Evolutionary conservation across 169 alveolate species (phyloP), one percentile per base, ranked within the genome.

Genomic region (Plasmodium fragile): DNA sequence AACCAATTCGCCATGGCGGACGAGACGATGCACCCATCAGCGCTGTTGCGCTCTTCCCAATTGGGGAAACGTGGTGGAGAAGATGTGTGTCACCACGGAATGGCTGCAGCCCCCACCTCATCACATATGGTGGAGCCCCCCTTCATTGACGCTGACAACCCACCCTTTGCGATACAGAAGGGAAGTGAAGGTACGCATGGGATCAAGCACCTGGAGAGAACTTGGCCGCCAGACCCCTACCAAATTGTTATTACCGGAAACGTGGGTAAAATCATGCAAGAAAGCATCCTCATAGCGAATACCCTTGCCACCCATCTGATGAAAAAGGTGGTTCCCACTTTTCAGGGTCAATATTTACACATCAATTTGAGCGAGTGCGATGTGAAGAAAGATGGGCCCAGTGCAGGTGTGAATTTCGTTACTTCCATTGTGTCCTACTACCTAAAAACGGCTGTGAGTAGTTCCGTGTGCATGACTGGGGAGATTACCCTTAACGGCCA

Each of bases 291-390:
- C 65, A 98, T 98, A 41, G 99, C 99, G 10, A 95, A 97, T 81
- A 98, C 99, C 8, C 98, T 95, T 79, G 95, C 98, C 22, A 96
- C 95, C 77, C 96, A 94, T 22, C 97, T 98, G 92, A 59, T 97
- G 16, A 89, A 93, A 30, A 89, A 80, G 55, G 84, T 90, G 83
- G 93, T 94, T 34, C 97, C 97, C 13, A 78, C 92, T 49, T 98
- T 94, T 96, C 93, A 98, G 52, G 98, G 96, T 11, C 95, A 96
- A 82, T 96, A 97, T 30, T 92, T 98, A 52, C 99, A 98, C 93
- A 92, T 98, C 36, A 99, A 98, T 82, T 98, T 98, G 69, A 99
- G 99, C 18, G 99, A 98, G 92, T 99, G 99, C 18, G 99, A 99
- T 22, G 96, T 98, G 22, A 99, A 99, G 28, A 98, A 98, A 96